Percentiles rank a stretch among this genome's conserved stretches.
Evolutionary conservation across 163 green algal species (phyloP).

Genomic region (Volvox carteri): DNA sequence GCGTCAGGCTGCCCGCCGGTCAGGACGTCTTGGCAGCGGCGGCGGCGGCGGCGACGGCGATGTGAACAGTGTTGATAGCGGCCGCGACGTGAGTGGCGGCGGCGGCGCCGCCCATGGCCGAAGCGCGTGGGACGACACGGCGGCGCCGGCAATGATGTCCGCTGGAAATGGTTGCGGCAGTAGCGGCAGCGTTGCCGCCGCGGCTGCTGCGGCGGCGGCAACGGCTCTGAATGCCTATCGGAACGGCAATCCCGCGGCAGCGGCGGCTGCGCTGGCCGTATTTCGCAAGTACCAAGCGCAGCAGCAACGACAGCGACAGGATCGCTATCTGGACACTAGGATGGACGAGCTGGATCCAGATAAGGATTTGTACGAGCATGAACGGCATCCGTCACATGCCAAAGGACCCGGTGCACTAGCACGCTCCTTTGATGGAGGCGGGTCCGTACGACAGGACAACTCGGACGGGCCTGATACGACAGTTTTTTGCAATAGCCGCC

Average conservation of each 20-base stretch:
- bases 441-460: not conserved
- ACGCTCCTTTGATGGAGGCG: not conserved
- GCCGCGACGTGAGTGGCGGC: not conserved
- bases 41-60: not conserved
- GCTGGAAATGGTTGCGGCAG: not conserved
- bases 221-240: not conserved
- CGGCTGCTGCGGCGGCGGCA: not conserved
- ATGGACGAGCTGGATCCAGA: not conserved
- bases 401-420: not conserved
- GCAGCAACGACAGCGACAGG: not conserved
- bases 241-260: not conserved
- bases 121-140: not conserved
- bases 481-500: not conserved
- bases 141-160: not conserved
- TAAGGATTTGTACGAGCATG: constrained; percentile 1
- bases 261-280: not conserved
- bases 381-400: not conserved
- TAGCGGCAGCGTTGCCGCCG: not conserved
- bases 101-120: not conserved
- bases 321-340: not conserved
- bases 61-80: not conserved
- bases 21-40: not conserved
- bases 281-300: not conserved
- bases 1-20: not conserved
- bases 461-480: not conserved